phyloP scores from a whole-genome alignment of 345 rosid species.

The Conringia planisiliqua region DNA sequence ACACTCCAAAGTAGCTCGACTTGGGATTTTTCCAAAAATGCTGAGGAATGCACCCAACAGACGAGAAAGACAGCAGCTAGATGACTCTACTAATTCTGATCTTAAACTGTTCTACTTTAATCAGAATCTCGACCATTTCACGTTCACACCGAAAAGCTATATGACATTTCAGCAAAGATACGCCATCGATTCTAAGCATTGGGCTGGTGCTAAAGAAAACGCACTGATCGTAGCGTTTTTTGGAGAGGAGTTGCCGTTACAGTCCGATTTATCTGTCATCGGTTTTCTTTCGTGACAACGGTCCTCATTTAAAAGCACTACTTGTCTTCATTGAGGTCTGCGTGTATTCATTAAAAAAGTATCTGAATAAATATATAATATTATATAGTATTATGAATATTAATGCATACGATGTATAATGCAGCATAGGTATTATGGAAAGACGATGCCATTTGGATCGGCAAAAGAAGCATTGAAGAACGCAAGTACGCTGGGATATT shows the following conservation, averaged over 20 bases:
- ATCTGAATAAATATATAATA: neutral
- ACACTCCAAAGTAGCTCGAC: conserved; percentile 21
- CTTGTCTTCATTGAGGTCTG: conserved; percentile 45
- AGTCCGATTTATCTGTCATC: conserved; percentile 3
- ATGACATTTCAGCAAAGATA: conserved; percentile 50
- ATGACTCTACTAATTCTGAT: neutral
- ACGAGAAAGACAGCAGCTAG: neutral
- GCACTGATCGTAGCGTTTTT: conserved; percentile 48
- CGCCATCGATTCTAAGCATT: conserved; percentile 38
- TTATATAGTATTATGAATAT: neutral
- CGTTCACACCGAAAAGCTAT: conserved; percentile 49
- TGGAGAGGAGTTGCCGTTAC: conserved; percentile 43
- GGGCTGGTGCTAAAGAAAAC: conserved; percentile 43
- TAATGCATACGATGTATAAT: neutral
- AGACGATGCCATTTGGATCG: conserved; percentile 49
- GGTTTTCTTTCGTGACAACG: conserved; percentile 41
- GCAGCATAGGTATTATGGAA: conserved; percentile 58
- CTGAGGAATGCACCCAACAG: neutral
- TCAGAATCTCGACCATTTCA: conserved; percentile 60
- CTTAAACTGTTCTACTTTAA: conserved; percentile 29
- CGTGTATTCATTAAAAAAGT: neutral
- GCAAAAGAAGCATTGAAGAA: conserved; percentile 43
- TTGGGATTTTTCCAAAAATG: conserved; percentile 1
- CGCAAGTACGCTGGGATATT: conserved; percentile 47
- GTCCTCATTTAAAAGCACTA: conserved; percentile 39